phyloP scores from a whole-genome alignment of 1,284 basidiomycete genomes.

The Naganishia albida region DNA sequence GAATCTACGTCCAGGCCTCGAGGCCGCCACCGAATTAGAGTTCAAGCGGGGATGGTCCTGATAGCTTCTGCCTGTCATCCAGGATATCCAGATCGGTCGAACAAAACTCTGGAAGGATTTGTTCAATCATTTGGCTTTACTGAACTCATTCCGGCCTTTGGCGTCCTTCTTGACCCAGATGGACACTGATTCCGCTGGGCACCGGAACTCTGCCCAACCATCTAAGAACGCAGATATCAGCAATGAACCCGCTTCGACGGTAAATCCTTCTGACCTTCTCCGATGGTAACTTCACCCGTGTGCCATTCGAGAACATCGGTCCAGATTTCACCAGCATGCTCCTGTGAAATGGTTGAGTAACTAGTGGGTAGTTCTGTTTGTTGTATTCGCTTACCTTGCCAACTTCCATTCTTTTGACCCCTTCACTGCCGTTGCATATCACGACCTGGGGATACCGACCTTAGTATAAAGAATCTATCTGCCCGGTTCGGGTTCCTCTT shows the following conservation, averaged over 20 bases:
- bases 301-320: slow-evolving; percentile 62
- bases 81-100: too few relatives aligned
- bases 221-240: slow-evolving; percentile 43
- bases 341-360: slow-evolving; percentile 37
- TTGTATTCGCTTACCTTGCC: slow-evolving; percentile 44
- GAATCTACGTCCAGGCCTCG: too few relatives aligned
- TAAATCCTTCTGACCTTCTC: slow-evolving; percentile 49
- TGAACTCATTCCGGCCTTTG: slow-evolving; percentile 55
- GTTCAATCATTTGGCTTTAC: not conserved
- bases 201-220: slow-evolving; percentile 60
- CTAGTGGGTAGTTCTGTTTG: too few relatives aligned
- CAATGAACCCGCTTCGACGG: not conserved
- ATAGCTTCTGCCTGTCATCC: too few relatives aligned
- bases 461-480: slow-evolving; percentile 17
- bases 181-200: slow-evolving; percentile 56
- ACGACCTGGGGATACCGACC: slow-evolving; percentile 37
- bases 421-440: slow-evolving; percentile 53
- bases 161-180: slow-evolving; percentile 60
- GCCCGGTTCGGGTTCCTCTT: not conserved
- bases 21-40: too few relatives aligned
- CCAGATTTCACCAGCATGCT: slow-evolving; percentile 61
- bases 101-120: too few relatives aligned
- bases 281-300: slow-evolving; percentile 59
- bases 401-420: slow-evolving; percentile 57
- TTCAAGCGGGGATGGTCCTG: too few relatives aligned